Evolutionary conservation across 192 early-diverging fungal species (phyloP).

Genomic region (Linderina pennispora): DNA sequence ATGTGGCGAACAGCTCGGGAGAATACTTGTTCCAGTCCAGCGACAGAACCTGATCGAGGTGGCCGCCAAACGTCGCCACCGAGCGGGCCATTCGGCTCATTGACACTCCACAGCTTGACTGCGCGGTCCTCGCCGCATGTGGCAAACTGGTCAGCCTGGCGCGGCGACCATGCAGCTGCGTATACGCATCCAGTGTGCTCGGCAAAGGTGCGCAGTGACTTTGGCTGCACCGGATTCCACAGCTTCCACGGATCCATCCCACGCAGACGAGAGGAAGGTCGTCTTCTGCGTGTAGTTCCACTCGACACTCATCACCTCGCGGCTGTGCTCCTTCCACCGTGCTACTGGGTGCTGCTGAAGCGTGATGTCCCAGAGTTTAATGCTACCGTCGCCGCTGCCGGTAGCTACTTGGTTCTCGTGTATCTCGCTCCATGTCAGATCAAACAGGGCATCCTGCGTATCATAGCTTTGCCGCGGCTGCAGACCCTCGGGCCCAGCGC

Average conservation of each 20-base stretch:
- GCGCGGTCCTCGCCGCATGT: conserved; percentile 89
- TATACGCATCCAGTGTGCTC: conserved; percentile 96
- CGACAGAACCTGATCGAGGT: conserved; percentile 81
- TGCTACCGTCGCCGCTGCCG: conserved; percentile 88
- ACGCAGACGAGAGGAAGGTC: conserved; percentile 84
- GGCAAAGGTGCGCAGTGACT: conserved; percentile 77
- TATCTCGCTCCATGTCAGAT: conserved; percentile 90
- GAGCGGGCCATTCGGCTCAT: conserved; percentile 55
- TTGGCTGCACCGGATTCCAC: conserved; percentile 80
- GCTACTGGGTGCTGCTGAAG: conserved; percentile 58
- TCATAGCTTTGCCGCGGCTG: conserved; percentile 62
- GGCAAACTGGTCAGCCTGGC: conserved; percentile 68
- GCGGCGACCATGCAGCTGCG: conserved; percentile 78
- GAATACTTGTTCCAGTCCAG: conserved; percentile 99
- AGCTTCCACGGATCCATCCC: conserved; percentile 95
- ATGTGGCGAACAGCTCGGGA: conserved; percentile 76
- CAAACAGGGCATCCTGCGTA: conserved; percentile 95
- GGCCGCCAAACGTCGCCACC: conserved; percentile 66
- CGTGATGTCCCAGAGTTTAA: conserved; percentile 92
- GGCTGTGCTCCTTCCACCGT: conserved; percentile 88
- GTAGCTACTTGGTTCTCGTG: conserved; percentile 94
- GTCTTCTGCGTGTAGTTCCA: conserved; percentile 94
- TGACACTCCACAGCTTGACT: conserved; percentile 87
- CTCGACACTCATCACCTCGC: conserved; percentile 90
- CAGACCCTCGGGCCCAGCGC: conserved; percentile 7